These are phyloP conservation scores for Zygnema circumcarinatum DNA, from an alignment of 139 green algal genomes.

Conservation along the genomic window DNA sequence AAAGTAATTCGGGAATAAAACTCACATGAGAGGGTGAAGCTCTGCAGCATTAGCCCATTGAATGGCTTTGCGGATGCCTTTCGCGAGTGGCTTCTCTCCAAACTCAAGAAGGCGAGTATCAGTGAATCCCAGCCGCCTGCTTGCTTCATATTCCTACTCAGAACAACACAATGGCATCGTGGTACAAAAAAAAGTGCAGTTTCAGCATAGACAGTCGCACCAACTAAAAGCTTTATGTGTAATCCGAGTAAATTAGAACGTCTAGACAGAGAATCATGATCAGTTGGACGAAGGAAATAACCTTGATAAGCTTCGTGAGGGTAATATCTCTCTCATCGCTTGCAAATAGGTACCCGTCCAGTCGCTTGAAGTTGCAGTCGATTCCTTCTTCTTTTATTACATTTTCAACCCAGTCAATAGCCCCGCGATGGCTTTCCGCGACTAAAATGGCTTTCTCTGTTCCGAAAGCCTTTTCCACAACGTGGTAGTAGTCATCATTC, in stretches of 20 bases:
- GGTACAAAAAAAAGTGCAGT: background rate
- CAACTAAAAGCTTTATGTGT: too few species aligned
- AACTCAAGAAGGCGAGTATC: background rate
- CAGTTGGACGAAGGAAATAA: background rate
- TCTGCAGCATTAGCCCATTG: slow-evolving; percentile 12
- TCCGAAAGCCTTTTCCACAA: slow-evolving; percentile 65
- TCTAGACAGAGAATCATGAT: too few species aligned
- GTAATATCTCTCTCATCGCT: slow-evolving; percentile 11
- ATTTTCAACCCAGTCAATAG: slow-evolving; percentile 69
- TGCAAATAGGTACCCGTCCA: slow-evolving; percentile 69
- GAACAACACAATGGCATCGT: background rate
- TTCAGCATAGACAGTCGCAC: too few species aligned
- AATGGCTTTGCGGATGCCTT: slow-evolving; percentile 1
- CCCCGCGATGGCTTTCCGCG: slow-evolving; percentile 63
- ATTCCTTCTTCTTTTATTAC: slow-evolving; percentile 66
- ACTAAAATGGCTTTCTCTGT: slow-evolving; percentile 62
- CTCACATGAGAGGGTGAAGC: slow-evolving; percentile 45
- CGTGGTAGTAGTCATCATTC: slow-evolving; percentile 70
- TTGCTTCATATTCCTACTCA: slow-evolving; percentile 30
- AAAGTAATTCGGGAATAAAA: too few species aligned
- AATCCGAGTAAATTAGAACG: too few species aligned
- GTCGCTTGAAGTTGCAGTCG: slow-evolving; percentile 67
- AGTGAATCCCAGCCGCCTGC: slow-evolving; percentile 16
- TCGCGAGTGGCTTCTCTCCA: background rate
- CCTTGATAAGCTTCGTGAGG: background rate